Conservation (phyloP, 306 rosid species). For the Trichosanthes truncata region DNA sequence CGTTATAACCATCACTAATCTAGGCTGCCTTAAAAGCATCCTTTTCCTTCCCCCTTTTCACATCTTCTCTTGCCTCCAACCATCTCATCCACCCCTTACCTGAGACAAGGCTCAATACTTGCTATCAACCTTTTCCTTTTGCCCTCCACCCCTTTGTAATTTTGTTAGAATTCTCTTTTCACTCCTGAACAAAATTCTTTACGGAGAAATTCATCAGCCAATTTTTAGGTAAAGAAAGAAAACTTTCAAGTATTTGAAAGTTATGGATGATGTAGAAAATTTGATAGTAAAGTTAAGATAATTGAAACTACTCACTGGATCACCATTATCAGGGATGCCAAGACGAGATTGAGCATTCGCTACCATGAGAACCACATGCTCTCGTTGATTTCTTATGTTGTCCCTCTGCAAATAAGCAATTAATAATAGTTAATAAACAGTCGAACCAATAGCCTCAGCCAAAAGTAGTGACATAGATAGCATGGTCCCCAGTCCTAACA, state of each 20-base stretch:
- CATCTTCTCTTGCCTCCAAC: too few relatives aligned
- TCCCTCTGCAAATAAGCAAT: constrained; percentile 50
- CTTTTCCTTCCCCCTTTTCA: too few relatives aligned
- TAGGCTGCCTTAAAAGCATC: too few relatives aligned
- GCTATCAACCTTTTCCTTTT: too few relatives aligned
- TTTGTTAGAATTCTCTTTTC: too few relatives aligned
- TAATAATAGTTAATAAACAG: not conserved
- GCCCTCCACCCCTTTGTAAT: too few relatives aligned
- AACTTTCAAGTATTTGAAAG: not conserved
- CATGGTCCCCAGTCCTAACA: not conserved
- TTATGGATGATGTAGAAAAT: not conserved
- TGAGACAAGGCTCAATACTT: too few relatives aligned
- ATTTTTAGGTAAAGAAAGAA: not conserved
- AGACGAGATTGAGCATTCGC: constrained; percentile 86
- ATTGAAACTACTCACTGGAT: constrained; percentile 63
- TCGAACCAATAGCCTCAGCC: not conserved
- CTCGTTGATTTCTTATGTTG: constrained; percentile 85
- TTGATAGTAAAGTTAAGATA: constrained; percentile 1
- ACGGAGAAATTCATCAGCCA: not conserved
- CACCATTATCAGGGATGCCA: constrained; percentile 41
- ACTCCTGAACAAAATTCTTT: too few relatives aligned
- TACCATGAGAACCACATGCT: constrained; percentile 70
- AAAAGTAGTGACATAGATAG: not conserved
- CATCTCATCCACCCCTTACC: too few relatives aligned
- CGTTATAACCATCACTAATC: too few relatives aligned